Percentiles rank a stretch among this genome's conserved stretches.
Evolutionary conservation across 2,329 filamentous ascomycete genomes (phyloP).

Genomic region (Fusarium subglutinans): DNA sequence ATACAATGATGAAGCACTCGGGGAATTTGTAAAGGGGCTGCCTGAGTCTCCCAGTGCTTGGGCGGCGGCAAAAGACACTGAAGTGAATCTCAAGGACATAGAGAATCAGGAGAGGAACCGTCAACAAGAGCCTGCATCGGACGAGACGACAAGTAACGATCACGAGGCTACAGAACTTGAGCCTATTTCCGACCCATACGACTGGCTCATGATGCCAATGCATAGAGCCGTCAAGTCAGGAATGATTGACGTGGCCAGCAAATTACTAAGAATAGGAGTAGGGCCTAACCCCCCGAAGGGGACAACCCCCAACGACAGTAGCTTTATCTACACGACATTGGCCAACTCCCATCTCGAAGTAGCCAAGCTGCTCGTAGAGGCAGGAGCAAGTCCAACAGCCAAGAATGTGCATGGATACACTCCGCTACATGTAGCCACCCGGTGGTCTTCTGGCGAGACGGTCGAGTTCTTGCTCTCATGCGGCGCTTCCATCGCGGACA

Average conservation of each 20-base stretch:
- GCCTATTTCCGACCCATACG: background rate
- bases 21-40: no score
- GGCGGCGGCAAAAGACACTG: background rate
- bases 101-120: no score
- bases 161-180: fast-evolving
- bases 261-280: no score
- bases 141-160: background rate
- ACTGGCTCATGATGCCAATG: background rate
- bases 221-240: background rate
- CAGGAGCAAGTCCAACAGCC: background rate
- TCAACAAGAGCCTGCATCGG: no score
- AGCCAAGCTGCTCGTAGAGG: background rate
- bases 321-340: background rate
- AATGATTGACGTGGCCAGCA: background rate
- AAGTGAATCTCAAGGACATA: background rate
- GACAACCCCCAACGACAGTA: background rate
- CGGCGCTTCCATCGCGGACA: background rate
- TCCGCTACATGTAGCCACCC: background rate
- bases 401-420: background rate
- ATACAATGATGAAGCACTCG: background rate
- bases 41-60: no score
- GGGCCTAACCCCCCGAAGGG: background rate
- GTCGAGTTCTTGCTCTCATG: background rate
- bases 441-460: background rate
- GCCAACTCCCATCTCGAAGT: no score